Base-by-base conservation (phyloP, 352 stramenopile genomes). In the Pythium diclinum region DNA sequence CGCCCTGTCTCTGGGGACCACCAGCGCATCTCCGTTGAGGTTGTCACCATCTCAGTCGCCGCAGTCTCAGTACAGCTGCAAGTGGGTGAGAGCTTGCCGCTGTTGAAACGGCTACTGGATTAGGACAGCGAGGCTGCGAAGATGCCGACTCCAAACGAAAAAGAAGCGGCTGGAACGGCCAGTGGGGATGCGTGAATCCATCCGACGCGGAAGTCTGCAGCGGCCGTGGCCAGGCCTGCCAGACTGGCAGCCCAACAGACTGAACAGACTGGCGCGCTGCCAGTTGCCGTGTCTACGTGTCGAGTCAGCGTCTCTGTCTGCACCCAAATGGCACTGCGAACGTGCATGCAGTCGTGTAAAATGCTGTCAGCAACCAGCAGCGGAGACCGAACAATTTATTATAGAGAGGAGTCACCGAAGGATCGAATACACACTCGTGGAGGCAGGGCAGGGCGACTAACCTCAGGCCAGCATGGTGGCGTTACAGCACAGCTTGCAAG, bases 101-200 rank as follows among this genome's bases (percentile, higher is more conserved):
- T 13, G 42, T 11, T 17, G 17, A 48, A 0, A 2, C 0, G 44
- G 0, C 7, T 51, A 47, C 17, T 47, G 17, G 5, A 47, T 23
- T 47, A 51, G 21, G 44, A 51, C n/a, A 21, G n/a, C 44, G n/a
- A 42, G 10, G 16, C 36, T 13, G 33, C 10, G 33, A 38, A 13
- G 33, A 38, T 38, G 33, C 25, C 33, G 36, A 51, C 44, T 23
- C 44, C 19, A 51, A 25, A 51, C 44, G 44, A 51, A 51, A 51
- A 16, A 51, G 44, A 51, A 51, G 44, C 44, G 44, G 44, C 44
- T 51, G 44, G 44, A 30, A 51, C 44, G n/a, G 44, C 44, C 44
- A 51, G 44, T 19, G 19, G 44, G n/a, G 44, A 51, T 51, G 44
- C 19, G 44, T 51, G 44, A 51, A 51, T 51, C 44, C 44, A 51